phyloP scores from a whole-genome alignment of 73 alveolate species.

The Paramecium pentaurelia region DNA sequence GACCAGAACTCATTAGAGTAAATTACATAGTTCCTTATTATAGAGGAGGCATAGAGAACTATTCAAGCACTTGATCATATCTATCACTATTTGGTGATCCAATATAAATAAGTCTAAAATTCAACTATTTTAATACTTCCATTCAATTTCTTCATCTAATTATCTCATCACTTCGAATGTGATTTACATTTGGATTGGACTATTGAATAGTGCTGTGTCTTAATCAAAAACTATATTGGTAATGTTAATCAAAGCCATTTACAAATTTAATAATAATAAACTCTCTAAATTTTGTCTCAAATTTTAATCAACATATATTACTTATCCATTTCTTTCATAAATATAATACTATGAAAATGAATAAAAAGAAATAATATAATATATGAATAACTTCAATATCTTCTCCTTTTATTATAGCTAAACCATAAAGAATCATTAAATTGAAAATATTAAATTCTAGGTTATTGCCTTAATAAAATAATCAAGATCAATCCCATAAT shows the following conservation, averaged over 20 bases:
- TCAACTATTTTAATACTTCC: slow-evolving; percentile 71
- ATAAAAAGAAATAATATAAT: too few species aligned
- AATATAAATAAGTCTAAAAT: slow-evolving; percentile 79
- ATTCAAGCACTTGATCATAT: slow-evolving; percentile 90
- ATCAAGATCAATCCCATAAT: neutral
- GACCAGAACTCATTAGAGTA: slow-evolving; percentile 81
- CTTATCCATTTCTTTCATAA: neutral
- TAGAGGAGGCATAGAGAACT: slow-evolving; percentile 84
- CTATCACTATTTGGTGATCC: slow-evolving; percentile 89
- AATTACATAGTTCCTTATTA: slow-evolving; percentile 89
- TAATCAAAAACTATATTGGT: slow-evolving; percentile 84
- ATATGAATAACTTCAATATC: too few species aligned
- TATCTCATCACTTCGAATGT: slow-evolving; percentile 83
- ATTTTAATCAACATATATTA: neutral
- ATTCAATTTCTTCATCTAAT: slow-evolving; percentile 76
- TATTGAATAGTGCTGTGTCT: slow-evolving; percentile 81
- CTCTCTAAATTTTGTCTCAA: neutral
- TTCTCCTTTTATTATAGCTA: too few species aligned
- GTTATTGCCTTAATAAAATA: neutral
- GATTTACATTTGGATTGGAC: slow-evolving; percentile 85
- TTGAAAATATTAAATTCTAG: neutral
- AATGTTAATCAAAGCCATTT: slow-evolving; percentile 90
- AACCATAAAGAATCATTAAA: too few species aligned
- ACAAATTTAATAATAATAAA: neutral
- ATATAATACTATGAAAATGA: too few species aligned